Percentiles rank a stretch among this genome's conserved stretches.
These are phyloP conservation scores for Orbilia oligospora DNA, from an alignment of 2,329 filamentous ascomycete species.

Conservation along the genomic window DNA sequence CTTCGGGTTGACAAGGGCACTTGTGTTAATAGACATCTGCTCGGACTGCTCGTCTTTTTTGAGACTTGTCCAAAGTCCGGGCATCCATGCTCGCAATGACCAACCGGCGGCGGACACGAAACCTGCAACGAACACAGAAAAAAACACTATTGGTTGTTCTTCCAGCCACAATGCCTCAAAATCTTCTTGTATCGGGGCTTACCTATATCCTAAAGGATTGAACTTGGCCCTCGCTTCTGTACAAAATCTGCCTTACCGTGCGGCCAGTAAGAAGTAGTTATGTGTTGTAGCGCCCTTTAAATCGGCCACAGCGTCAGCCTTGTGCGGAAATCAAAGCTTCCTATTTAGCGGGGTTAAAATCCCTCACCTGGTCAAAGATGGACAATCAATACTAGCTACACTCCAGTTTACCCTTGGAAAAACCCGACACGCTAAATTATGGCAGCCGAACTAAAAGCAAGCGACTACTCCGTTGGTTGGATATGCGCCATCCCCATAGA, in stretches of 20 bases:
- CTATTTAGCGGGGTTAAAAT: conserved; percentile 3
- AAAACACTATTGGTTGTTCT: no score
- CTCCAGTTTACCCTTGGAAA: background rate
- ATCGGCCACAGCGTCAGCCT: background rate
- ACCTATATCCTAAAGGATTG: background rate
- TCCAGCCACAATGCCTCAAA: no score
- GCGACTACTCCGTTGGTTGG: conserved; percentile 29
- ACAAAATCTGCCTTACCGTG: background rate
- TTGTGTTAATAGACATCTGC: background rate
- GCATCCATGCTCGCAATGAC: no score
- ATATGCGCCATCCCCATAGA: conserved; percentile 26
- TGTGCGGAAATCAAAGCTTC: background rate
- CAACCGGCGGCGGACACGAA: no score
- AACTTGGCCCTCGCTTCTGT: conserved; percentile 2
- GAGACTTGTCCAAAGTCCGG: no score
- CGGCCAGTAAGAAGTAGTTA: background rate
- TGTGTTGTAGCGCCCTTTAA: background rate
- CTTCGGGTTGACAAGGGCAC: background rate
- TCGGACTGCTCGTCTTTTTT: no score
- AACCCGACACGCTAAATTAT: background rate
- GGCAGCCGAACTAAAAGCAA: conserved; percentile 16
- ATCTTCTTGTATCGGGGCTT: no score
- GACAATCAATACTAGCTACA: background rate
- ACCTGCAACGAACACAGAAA: no score
- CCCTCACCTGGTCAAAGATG: conserved; percentile 9